These are phyloP conservation scores for Suillus hirtellus DNA, from an alignment of 768 basidiomycete genomes.

Conservation along the genomic window DNA sequence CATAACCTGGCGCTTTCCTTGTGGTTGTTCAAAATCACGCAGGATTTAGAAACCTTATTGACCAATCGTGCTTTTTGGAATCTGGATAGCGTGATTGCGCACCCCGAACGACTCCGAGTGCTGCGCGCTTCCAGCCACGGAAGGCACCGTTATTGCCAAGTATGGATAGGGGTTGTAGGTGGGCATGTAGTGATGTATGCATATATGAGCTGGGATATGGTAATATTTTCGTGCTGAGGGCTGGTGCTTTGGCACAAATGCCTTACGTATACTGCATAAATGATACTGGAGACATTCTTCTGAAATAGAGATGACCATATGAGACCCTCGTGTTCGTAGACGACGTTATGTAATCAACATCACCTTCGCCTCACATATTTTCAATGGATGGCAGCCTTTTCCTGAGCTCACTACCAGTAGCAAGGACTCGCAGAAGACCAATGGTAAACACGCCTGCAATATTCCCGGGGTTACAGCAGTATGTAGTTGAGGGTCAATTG, in stretches of 20 bases:
- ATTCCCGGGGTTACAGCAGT: background rate
- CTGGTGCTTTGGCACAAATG: background rate
- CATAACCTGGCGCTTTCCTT: constrained; percentile 62
- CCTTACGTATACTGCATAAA: background rate
- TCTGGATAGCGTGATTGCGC: constrained; percentile 62
- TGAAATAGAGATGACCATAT: background rate
- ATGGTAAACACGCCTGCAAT: too few relatives aligned
- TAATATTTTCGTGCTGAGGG: background rate
- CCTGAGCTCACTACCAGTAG: too few relatives aligned
- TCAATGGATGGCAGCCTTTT: too few relatives aligned
- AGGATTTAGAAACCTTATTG: constrained; percentile 57
- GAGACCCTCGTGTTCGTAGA: too few relatives aligned
- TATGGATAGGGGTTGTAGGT: constrained; percentile 23
- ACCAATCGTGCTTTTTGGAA: constrained; percentile 61
- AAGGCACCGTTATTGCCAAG: constrained; percentile 27
- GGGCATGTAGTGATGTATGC: background rate
- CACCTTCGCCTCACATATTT: too few relatives aligned
- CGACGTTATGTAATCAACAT: too few relatives aligned
- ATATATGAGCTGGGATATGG: background rate
- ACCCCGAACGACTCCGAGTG: constrained; percentile 56
- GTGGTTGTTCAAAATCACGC: constrained; percentile 62
- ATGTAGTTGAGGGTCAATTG: too few relatives aligned
- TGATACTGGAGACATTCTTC: background rate
- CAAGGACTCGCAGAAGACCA: too few relatives aligned
- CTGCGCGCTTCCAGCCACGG: constrained; percentile 55